These are phyloP conservation scores for Tardiomyces blankii DNA, from an alignment of 1,139 yeast species.

Conservation along the genomic window DNA sequence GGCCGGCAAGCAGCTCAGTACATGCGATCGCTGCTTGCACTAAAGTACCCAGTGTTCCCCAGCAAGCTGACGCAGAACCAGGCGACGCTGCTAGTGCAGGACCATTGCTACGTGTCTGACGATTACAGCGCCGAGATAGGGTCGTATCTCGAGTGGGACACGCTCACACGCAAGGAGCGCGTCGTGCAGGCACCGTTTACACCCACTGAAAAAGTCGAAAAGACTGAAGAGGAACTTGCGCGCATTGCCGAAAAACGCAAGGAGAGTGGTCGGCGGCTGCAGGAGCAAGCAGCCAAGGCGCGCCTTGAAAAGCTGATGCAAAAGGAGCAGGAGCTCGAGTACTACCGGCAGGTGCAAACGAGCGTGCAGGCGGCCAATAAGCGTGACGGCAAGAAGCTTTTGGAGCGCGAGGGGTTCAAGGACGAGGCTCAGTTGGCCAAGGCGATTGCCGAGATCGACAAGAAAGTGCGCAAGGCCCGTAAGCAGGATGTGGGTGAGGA, in stretches of 20 bases:
- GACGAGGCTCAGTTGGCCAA: conserved; percentile 61
- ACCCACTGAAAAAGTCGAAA: conserved; percentile 52
- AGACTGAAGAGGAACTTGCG: conserved; percentile 74
- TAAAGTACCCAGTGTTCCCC: conserved; percentile 92
- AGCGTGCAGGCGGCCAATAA: conserved; percentile 38
- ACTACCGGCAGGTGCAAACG: conserved; percentile 49
- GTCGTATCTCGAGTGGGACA: conserved; percentile 46
- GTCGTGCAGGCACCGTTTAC: conserved; percentile 77
- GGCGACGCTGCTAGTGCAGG: conserved; percentile 54
- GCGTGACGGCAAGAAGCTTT: conserved; percentile 35
- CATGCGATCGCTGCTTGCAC: conserved; percentile 48
- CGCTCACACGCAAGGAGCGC: conserved; percentile 54
- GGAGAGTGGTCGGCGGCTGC: conserved; percentile 81
- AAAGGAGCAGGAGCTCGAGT: conserved; percentile 71
- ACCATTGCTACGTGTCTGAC: conserved; percentile 66
- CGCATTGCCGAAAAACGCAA: conserved; percentile 67
- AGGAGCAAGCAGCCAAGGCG: conserved; percentile 84
- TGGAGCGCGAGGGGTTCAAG: conserved; percentile 69
- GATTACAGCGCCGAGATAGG: conserved; percentile 58
- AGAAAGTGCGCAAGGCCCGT: conserved; percentile 55
- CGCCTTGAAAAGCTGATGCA: conserved; percentile 69
- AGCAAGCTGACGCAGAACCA: conserved; percentile 54
- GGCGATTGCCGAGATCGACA: conserved; percentile 56
- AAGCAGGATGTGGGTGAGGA: conserved; percentile 53
- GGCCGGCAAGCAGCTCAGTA: conserved; percentile 65